phyloP scores from a whole-genome alignment of 2,329 filamentous ascomycete genomes.

The Chalara sp. region DNA sequence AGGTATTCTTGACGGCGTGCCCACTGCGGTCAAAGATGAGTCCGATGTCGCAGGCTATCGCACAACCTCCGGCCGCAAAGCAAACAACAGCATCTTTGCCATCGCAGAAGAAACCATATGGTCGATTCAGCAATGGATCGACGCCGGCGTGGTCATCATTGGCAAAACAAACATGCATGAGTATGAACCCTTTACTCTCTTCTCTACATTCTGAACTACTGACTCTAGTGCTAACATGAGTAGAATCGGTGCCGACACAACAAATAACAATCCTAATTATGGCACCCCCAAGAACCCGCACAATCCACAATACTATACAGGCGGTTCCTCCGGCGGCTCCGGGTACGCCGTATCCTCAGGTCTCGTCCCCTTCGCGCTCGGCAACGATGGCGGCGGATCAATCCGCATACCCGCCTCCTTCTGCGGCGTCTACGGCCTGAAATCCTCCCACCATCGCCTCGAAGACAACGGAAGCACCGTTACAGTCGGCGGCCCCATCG shows the following conservation, averaged over 20 bases:
- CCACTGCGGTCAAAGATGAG: slow-evolving; percentile 80
- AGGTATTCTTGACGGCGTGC: slow-evolving; percentile 72
- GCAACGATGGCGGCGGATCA: slow-evolving; percentile 78
- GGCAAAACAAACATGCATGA: slow-evolving; percentile 56
- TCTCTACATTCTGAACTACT: too few relatives aligned
- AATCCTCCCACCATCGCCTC: slow-evolving; percentile 68
- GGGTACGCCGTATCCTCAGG: slow-evolving; percentile 71
- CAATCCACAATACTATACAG: slow-evolving; percentile 66
- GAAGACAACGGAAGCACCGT: slow-evolving; percentile 47
- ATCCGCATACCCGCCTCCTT: slow-evolving; percentile 35
- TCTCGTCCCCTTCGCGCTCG: slow-evolving; percentile 61
- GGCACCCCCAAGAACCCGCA: slow-evolving; percentile 75
- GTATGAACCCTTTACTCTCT: too few relatives aligned
- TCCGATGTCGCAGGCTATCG: slow-evolving; percentile 67
- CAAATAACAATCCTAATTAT: slow-evolving; percentile 80
- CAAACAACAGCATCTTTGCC: slow-evolving; percentile 75
- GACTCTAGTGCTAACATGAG: slow-evolving; percentile 51
- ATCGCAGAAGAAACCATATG: slow-evolving; percentile 59
- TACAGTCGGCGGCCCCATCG: slow-evolving; percentile 67
- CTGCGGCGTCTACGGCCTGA: slow-evolving; percentile 63
- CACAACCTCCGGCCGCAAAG: slow-evolving; percentile 64
- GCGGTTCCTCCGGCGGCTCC: slow-evolving; percentile 88
- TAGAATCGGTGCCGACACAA: slow-evolving; percentile 71
- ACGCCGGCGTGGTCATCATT: slow-evolving; percentile 65
- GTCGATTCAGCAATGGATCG: slow-evolving; percentile 63